Conservation (phyloP, 306 rosid species). For the Trifolium dubium region DNA sequence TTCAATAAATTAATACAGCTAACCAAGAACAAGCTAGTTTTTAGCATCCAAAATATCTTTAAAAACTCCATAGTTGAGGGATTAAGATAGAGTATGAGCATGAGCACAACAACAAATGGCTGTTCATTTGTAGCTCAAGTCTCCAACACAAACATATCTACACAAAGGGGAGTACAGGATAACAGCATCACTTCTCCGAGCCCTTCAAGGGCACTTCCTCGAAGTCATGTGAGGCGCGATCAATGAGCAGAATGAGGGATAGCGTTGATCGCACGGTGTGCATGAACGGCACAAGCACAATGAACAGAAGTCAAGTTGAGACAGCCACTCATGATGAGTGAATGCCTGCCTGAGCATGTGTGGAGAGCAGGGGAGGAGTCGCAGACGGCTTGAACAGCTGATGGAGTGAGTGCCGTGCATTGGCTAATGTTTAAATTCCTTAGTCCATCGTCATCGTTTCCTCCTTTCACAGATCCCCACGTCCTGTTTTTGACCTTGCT, state of each 20-base stretch:
- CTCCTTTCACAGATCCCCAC: constrained; percentile 72
- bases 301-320: constrained; percentile 82
- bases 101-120: constrained; percentile 35
- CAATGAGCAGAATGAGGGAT: constrained; percentile 71
- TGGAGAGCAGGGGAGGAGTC: constrained; percentile 89
- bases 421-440: constrained; percentile 90
- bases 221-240: constrained; percentile 29
- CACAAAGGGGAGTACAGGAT: neutral
- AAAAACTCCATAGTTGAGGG: constrained; percentile 18
- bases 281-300: constrained; percentile 81
- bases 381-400: constrained; percentile 91
- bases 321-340: constrained; percentile 94
- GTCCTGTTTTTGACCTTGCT: constrained; percentile 69
- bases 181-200: constrained; percentile 38
- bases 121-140: constrained; percentile 32
- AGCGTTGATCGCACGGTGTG: constrained; percentile 57
- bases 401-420: constrained; percentile 93
- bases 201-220: constrained; percentile 41
- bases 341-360: constrained; percentile 93
- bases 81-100: constrained; percentile 1
- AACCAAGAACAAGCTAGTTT: constrained; percentile 24
- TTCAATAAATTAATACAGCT: constrained; percentile 31
- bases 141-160: constrained; percentile 49
- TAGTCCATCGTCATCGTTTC: constrained; percentile 76
- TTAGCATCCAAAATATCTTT: constrained; percentile 37